phyloP scores from a whole-genome alignment of 2,329 filamentous ascomycete genomes.

The Fonsecaea pugnacius region DNA sequence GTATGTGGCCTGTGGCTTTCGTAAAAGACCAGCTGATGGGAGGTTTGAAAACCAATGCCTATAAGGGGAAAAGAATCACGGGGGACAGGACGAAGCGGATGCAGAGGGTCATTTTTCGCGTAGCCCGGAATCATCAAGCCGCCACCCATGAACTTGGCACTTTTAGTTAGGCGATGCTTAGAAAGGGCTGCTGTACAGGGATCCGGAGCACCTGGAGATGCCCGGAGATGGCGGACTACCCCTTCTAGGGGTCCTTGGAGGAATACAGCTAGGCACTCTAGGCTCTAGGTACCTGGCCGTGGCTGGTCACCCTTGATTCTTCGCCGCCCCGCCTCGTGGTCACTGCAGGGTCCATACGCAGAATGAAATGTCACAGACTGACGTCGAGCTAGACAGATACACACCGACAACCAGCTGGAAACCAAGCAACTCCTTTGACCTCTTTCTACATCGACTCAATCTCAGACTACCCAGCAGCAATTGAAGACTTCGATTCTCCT shows the following conservation, averaged over 20 bases:
- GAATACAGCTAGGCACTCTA: too few species aligned
- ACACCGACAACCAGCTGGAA: not conserved
- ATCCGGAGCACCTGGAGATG: not conserved
- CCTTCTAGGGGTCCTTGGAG: too few species aligned
- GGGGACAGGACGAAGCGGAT: not conserved
- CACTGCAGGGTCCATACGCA: too few species aligned
- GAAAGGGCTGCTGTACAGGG: not conserved
- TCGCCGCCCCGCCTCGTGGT: too few species aligned
- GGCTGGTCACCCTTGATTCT: too few species aligned
- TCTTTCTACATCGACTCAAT: not conserved
- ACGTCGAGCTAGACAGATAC: not conserved
- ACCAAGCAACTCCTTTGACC: not conserved
- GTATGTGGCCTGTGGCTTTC: too few species aligned
- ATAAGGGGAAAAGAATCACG: conserved; percentile 26
- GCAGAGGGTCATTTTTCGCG: not conserved
- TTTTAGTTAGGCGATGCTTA: not conserved
- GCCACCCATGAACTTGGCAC: not conserved
- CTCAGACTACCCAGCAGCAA: not conserved
- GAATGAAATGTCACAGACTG: too few species aligned
- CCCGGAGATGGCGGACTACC: not conserved
- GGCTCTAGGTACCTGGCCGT: too few species aligned
- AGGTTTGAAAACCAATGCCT: conserved; percentile 23
- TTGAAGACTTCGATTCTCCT: not conserved
- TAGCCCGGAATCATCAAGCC: not conserved
- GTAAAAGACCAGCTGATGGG: not conserved